These are phyloP conservation scores for Dictyophora rubrovolvata DNA, from an alignment of 768 basidiomycete species.

Conservation along the genomic window DNA sequence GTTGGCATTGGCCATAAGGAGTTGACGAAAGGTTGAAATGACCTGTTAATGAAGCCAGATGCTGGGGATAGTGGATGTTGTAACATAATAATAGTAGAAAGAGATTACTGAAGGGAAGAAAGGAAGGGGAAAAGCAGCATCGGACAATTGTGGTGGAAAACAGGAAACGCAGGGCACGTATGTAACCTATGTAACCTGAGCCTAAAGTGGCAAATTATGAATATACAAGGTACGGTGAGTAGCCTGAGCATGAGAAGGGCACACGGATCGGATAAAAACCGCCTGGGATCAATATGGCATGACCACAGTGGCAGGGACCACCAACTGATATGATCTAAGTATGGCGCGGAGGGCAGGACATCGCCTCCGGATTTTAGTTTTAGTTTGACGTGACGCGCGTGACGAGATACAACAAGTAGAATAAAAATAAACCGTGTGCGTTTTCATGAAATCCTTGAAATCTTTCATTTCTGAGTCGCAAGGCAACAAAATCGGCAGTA, in stretches of 20 bases:
- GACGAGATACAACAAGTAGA: too few species aligned
- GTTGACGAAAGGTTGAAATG: too few species aligned
- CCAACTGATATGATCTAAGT: neutral
- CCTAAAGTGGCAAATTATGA: neutral
- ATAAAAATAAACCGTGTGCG: too few species aligned
- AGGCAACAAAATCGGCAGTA: too few species aligned
- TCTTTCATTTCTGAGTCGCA: too few species aligned
- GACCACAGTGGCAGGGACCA: neutral
- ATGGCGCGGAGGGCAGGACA: neutral
- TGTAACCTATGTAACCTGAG: too few species aligned
- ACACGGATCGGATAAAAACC: neutral
- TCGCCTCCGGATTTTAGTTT: neutral
- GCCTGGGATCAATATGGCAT: neutral
- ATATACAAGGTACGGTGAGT: neutral
- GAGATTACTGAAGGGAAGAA: neutral
- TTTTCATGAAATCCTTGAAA: too few species aligned
- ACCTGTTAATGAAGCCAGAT: neutral
- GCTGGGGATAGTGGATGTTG: neutral
- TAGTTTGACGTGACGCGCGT: too few species aligned
- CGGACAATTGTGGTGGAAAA: neutral
- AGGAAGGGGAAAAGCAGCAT: neutral
- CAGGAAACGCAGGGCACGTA: neutral
- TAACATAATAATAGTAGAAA: neutral
- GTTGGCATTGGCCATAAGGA: neutral
- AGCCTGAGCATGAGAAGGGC: neutral